A percentile compares a stretch with the other conserved stretches of the same genome.
phyloP scores from a whole-genome alignment of 345 rosid species.

The Populus alba region DNA sequence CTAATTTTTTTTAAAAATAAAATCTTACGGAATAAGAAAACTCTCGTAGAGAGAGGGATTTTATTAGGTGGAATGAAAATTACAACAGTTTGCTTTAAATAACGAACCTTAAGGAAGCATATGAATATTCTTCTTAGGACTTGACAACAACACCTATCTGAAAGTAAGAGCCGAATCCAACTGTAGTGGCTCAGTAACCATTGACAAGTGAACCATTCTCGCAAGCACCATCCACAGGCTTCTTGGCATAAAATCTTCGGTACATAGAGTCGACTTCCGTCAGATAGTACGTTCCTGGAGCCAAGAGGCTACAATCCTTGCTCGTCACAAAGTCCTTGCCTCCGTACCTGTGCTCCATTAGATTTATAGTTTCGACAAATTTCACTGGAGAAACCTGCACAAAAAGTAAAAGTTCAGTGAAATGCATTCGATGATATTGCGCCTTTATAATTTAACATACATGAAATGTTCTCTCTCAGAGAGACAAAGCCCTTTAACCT shows the following conservation, averaged over 20 bases:
- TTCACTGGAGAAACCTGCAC: conserved; percentile 77
- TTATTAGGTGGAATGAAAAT: background rate
- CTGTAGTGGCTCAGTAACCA: conserved; percentile 49
- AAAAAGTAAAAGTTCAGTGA: background rate
- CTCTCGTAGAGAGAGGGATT: too few relatives aligned
- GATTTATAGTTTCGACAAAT: conserved; percentile 78
- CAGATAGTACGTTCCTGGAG: conserved; percentile 88
- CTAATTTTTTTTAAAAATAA: too few relatives aligned
- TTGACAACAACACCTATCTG: background rate
- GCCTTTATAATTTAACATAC: background rate
- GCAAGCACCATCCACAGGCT: conserved; percentile 27
- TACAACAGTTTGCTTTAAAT: background rate
- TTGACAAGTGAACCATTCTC: conserved; percentile 58
- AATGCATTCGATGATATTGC: background rate
- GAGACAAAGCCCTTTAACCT: background rate
- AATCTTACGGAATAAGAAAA: background rate
- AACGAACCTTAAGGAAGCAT: conserved; percentile 3
- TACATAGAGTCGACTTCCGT: conserved; percentile 90
- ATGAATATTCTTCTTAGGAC: conserved; percentile 5
- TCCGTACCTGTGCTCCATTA: conserved; percentile 98
- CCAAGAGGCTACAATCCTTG: conserved; percentile 78
- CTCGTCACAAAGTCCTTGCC: conserved; percentile 90
- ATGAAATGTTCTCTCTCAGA: background rate
- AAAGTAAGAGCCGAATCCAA: background rate
- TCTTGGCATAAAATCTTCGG: conserved; percentile 86